Percentiles rank a stretch among this genome's conserved stretches.
Conservation (phyloP, 257 asterid genomes). For the Echium plantagineum region DNA sequence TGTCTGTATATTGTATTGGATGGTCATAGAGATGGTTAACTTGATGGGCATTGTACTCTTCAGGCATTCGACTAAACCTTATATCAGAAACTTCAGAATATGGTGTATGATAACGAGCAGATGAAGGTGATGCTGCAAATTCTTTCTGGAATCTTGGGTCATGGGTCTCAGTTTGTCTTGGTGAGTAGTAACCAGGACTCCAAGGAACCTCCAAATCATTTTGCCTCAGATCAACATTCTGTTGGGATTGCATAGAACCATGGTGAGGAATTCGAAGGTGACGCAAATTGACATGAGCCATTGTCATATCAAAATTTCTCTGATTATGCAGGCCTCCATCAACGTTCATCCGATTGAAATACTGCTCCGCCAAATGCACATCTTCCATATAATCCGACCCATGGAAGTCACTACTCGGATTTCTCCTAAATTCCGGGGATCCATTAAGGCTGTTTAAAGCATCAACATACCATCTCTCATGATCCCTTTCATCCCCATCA, state of each 20-base stretch:
- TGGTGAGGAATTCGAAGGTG: conserved; percentile 64
- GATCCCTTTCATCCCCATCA: conserved; percentile 88
- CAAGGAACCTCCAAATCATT: conserved; percentile 91
- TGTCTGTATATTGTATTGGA: conserved; percentile 52
- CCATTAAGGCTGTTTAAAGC: conserved; percentile 92
- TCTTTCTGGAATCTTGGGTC: conserved; percentile 66
- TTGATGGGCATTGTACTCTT: conserved; percentile 48
- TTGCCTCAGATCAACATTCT: conserved; percentile 46
- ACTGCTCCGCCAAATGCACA: conserved; percentile 51
- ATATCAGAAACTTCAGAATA: conserved; percentile 50
- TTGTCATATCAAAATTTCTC: conserved; percentile 66
- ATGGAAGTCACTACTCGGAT: conserved; percentile 38
- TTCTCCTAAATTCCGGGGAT: conserved; percentile 62
- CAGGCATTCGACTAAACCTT: conserved; percentile 45
- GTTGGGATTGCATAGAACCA: conserved; percentile 61
- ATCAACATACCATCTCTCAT: conserved; percentile 87
- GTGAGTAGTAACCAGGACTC: conserved; percentile 95
- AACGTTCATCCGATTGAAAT: conserved; percentile 54
- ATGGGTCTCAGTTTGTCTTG: conserved; percentile 50
- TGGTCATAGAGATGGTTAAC: conserved; percentile 42
- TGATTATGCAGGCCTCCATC: conserved; percentile 62
- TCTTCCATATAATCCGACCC: conserved; percentile 49
- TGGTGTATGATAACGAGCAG: conserved; percentile 46
- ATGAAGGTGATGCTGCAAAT: conserved; percentile 82
- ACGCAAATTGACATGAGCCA: conserved; percentile 57